Percentiles rank a stretch among this genome's conserved stretches.
These are phyloP conservation scores for Camellia sinensis DNA, from an alignment of 148 eudicot species.

Conservation along the genomic window DNA sequence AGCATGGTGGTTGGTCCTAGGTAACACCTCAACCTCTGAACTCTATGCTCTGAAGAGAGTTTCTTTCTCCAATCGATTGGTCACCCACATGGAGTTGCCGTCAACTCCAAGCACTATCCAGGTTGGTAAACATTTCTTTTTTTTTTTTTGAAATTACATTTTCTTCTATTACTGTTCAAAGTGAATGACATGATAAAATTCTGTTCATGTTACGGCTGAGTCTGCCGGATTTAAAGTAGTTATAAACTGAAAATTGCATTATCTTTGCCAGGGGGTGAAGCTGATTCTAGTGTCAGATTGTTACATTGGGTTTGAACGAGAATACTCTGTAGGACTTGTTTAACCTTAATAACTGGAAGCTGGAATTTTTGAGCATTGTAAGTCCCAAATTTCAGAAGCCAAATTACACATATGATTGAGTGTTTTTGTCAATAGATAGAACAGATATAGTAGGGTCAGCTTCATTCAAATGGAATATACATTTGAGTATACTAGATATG, in stretches of 20 bases:
- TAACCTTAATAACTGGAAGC: conserved; percentile 15
- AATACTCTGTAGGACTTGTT: conserved; percentile 49
- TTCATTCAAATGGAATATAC: too few species aligned
- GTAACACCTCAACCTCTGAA: conserved; percentile 67
- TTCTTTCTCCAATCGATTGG: conserved; percentile 58
- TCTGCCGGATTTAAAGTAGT: neutral
- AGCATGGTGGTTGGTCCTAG: conserved; percentile 96
- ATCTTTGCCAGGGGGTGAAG: conserved; percentile 64
- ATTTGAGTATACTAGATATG: too few species aligned
- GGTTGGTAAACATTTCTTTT: conserved; percentile 35
- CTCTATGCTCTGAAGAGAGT: conserved; percentile 76
- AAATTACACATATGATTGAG: too few species aligned
- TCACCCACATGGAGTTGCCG: conserved; percentile 71
- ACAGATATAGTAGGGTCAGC: too few species aligned
- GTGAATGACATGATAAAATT: neutral
- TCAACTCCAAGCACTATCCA: conserved; percentile 46
- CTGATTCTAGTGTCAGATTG: conserved; percentile 85
- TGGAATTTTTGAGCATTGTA: neutral
- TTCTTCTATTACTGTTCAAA: neutral
- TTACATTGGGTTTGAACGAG: conserved; percentile 81
- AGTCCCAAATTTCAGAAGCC: neutral
- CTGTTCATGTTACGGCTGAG: neutral
- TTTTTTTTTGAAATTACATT: neutral
- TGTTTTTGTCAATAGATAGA: too few species aligned
- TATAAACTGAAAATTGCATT: neutral